A percentile compares a stretch with the other conserved stretches of the same genome.
Conservation (phyloP, 768 basidiomycete genomes). For the Lactarius psammicola region DNA sequence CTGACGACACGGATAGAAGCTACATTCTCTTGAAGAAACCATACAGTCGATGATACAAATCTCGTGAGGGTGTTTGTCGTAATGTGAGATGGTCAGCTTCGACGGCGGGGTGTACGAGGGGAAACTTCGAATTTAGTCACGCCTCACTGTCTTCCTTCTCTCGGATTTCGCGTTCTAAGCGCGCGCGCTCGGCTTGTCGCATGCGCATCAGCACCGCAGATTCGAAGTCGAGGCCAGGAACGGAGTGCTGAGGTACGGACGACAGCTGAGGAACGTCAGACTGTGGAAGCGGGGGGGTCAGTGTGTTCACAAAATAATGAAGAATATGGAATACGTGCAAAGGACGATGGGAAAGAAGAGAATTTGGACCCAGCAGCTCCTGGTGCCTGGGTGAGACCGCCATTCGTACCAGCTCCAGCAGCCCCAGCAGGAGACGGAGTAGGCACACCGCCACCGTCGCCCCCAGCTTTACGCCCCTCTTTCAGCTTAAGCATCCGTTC, state of each 20-base stretch:
- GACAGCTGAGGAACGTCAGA: slow-evolving; percentile 27
- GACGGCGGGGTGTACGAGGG: not conserved
- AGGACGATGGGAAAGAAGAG: slow-evolving; percentile 22
- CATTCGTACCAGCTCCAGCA: not conserved
- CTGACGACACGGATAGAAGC: not conserved
- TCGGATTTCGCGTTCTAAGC: slow-evolving; percentile 72
- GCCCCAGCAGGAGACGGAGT: slow-evolving; percentile 5
- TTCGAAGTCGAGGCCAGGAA: slow-evolving; percentile 66
- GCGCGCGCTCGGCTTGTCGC: slow-evolving; percentile 75
- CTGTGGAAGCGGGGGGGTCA: not conserved
- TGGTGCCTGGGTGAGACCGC: not conserved
- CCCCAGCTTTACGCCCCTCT: slow-evolving; percentile 3
- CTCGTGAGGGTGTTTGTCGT: not conserved
- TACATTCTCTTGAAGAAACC: not conserved
- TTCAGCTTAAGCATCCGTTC: slow-evolving; percentile 69
- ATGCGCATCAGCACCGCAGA: slow-evolving; percentile 76
- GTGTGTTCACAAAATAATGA: not conserved
- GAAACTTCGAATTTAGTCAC: not conserved
- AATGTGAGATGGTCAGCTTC: not conserved
- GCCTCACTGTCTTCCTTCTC: slow-evolving; percentile 59
- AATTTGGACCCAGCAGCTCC: not conserved
- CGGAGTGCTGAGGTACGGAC: slow-evolving; percentile 27
- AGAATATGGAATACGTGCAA: slow-evolving; percentile 5
- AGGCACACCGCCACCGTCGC: not conserved
- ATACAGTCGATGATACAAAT: not conserved